Percentiles rank a stretch among this genome's conserved stretches.
These are phyloP conservation scores for Auricularia auricula-judae DNA, from an alignment of 768 basidiomycete species.

Conservation along the genomic window DNA sequence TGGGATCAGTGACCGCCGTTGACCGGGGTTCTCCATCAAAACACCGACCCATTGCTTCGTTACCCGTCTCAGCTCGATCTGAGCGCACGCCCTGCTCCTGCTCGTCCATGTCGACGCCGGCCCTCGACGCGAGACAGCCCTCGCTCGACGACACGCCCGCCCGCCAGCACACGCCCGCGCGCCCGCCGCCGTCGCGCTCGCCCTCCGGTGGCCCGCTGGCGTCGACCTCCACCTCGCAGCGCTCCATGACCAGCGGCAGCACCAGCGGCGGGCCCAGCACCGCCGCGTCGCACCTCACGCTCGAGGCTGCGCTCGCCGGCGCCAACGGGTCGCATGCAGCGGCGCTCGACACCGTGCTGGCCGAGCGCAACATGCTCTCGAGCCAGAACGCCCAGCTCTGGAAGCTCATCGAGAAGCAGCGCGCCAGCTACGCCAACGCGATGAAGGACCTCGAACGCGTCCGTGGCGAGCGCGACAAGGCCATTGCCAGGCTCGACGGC, in stretches of 20 bases:
- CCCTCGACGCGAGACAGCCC: background rate
- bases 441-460: constrained; percentile 81
- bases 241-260: too few relatives aligned
- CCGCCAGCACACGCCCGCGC: background rate
- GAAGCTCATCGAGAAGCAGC: constrained; percentile 91
- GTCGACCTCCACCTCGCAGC: background rate
- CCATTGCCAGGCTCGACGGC: constrained; percentile 24
- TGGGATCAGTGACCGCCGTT: too few relatives aligned
- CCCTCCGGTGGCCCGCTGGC: background rate
- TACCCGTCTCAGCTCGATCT: background rate
- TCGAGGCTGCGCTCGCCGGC: constrained; percentile 36
- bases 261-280: background rate
- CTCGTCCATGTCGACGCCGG: background rate
- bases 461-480: constrained; percentile 66
- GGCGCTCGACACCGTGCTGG: constrained; percentile 67
- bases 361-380: constrained; percentile 71
- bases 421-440: constrained; percentile 66
- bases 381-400: constrained; percentile 84
- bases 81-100: background rate
- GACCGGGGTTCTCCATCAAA: too few relatives aligned
- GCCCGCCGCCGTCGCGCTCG: background rate
- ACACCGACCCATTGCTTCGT: background rate
- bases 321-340: constrained; percentile 10
- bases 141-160: too few relatives aligned
- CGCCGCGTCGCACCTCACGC: constrained; percentile 42